Conservation (phyloP, 306 rosid species). For the Inga leiocalycina region DNA sequence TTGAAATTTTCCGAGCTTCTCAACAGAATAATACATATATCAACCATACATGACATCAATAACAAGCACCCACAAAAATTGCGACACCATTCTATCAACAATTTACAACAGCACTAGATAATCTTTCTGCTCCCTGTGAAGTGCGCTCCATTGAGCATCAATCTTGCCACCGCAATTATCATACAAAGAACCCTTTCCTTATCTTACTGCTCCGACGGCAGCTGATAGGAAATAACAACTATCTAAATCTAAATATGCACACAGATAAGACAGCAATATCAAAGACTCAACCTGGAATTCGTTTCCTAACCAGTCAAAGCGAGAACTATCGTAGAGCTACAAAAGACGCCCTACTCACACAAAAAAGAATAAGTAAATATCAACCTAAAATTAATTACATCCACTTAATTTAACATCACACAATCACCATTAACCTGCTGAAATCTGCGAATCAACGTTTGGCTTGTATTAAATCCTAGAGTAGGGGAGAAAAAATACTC, state of each 20-base stretch:
- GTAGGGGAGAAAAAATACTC: not conserved
- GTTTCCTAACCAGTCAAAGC: not conserved
- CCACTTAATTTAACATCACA: conserved; percentile 1
- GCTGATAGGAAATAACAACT: not conserved
- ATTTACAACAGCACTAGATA: not conserved
- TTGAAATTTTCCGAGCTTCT: conserved; percentile 14
- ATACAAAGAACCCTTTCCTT: not conserved
- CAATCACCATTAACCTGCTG: not conserved
- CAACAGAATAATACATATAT: conserved; percentile 7
- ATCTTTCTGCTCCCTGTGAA: not conserved
- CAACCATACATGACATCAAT: conserved; percentile 14
- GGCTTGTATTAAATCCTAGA: not conserved
- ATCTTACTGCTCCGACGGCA: not conserved
- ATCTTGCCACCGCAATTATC: conserved; percentile 23
- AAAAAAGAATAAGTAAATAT: not conserved
- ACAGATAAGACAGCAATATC: not conserved
- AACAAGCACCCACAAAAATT: not conserved
- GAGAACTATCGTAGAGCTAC: not conserved
- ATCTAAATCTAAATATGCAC: not conserved
- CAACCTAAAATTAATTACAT: not conserved
- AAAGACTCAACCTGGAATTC: not conserved
- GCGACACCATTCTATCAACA: not conserved
- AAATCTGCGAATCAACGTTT: conserved; percentile 26
- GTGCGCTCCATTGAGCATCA: conserved; percentile 10
- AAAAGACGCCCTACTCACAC: conserved; percentile 14